Base-by-base conservation (phyloP, 75 land plant species). In the Selaginella moellendorffii region DNA sequence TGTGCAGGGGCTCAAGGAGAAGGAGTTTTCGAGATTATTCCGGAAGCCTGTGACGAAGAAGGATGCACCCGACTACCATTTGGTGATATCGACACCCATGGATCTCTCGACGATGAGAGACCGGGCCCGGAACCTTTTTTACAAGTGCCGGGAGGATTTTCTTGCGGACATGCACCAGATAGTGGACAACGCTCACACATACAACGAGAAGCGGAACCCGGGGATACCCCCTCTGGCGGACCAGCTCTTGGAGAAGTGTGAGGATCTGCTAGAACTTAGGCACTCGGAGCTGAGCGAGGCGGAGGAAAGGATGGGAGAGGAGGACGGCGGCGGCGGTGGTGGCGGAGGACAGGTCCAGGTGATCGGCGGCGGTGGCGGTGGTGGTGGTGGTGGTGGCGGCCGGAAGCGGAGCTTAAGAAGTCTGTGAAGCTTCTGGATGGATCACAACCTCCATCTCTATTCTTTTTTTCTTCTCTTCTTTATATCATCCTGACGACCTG, bases 221-320 rank as follows among this genome's bases (percentile, higher is more conserved):
- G 81, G 81, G 20, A 95, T 95, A 42, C 99, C 99, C 30, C 99
- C 99, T 19, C 79, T 95, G 12, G 99, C 99, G 1, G 97, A 95
- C 69, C 74, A 79, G 54, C 90, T 95, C 53, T 65, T 95, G 59
- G 85, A 78, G 52, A 53, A 86, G 12, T 89, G 99, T 73, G 91
- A 95, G 64, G 66, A 72, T 29, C 69, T 83, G 27, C 63, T 95
- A 29, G 65, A 76, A 0, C 72, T 72, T 60, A 66, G 73, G 65
- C 64, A 70, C 22, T 51, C 26, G 1, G 67, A 58, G 2, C 52
- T 93, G 63, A 54, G 31, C 2, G 85, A 83, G 18, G 90, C 87
- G 58, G 96, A 93, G 66, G 63, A 80, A 31, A 70, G 79, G 24
- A 78, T 92, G 24, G 82, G 79, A 54, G 61, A 24, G 12, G 30